Evolutionary conservation across 441 rosid species (phyloP).

Genomic region (Brassica balearica): DNA sequence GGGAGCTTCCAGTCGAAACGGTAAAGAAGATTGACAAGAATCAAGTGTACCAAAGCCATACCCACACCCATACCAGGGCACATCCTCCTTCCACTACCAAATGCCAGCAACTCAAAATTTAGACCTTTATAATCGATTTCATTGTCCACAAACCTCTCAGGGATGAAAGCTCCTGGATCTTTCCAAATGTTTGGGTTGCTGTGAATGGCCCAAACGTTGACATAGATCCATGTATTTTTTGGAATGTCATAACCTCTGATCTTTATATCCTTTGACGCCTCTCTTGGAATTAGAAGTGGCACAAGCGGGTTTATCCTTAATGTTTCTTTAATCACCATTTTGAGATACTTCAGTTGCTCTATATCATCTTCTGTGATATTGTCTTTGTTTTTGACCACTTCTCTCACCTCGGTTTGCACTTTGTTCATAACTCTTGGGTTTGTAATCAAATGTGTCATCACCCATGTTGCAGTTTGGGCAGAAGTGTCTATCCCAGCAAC

Average conservation of each 20-base stretch:
- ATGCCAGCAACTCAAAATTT: slow-evolving; percentile 41
- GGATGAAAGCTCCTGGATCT: slow-evolving; percentile 39
- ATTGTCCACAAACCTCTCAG: slow-evolving; percentile 35
- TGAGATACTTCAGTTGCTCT: slow-evolving; percentile 36
- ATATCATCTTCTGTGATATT: slow-evolving; percentile 31
- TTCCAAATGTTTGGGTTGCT: slow-evolving; percentile 32
- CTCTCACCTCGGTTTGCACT: slow-evolving; percentile 38
- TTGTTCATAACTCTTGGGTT: slow-evolving; percentile 39
- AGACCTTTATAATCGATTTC: slow-evolving; percentile 38
- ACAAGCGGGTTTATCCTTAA: slow-evolving; percentile 32
- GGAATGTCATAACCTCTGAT: slow-evolving; percentile 35
- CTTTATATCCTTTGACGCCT: slow-evolving; percentile 30
- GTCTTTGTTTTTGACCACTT: slow-evolving; percentile 27
- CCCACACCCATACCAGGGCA: slow-evolving; percentile 44
- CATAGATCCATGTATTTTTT: slow-evolving; percentile 34
- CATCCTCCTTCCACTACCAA: slow-evolving; percentile 47
- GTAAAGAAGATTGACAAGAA: slow-evolving; percentile 44
- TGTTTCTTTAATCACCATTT: slow-evolving; percentile 41
- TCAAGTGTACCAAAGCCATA: slow-evolving; percentile 37
- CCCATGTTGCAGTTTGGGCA: slow-evolving; percentile 38
- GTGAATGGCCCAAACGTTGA: slow-evolving; percentile 40
- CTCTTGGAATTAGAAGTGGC: slow-evolving; percentile 41
- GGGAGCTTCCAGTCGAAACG: slow-evolving; percentile 47
- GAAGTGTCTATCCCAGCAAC: slow-evolving; percentile 36
- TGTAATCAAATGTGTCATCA: slow-evolving; percentile 38